Evolutionary conservation across 352 stramenopile genomes (phyloP).

Genomic region (Globisporangium mamillatum): DNA sequence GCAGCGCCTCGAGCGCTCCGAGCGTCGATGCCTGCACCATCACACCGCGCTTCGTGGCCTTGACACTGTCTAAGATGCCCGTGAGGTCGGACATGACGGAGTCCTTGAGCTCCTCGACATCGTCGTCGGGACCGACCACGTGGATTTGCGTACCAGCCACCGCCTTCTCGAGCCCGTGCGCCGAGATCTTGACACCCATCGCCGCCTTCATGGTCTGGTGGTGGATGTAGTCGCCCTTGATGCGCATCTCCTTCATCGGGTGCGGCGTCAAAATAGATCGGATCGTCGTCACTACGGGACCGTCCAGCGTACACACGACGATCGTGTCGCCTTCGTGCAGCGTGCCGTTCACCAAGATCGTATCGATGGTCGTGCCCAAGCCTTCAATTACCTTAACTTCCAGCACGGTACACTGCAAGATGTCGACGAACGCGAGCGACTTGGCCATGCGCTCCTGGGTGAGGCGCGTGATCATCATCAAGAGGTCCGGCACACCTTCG

Average conservation of each 20-base stretch:
- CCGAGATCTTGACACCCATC: constrained; percentile 99
- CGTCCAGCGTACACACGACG: constrained; percentile 98
- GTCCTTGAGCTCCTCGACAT: constrained; percentile 98
- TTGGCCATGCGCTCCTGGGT: constrained; percentile 94
- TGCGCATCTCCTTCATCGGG: constrained; percentile 96
- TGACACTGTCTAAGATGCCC: constrained; percentile 94
- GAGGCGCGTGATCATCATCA: constrained; percentile 96
- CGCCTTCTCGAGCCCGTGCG: constrained; percentile 96
- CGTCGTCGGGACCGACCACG: constrained; percentile 95
- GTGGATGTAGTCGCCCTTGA: constrained; percentile 94
- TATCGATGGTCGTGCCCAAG: constrained; percentile 98
- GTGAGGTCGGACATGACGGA: constrained; percentile 96
- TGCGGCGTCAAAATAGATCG: constrained; percentile 97
- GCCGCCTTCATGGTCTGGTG: constrained; percentile 97
- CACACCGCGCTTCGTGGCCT: constrained; percentile 95
- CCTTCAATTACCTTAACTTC: constrained; percentile 99
- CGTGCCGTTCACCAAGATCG: constrained; percentile 97
- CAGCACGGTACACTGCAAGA: constrained; percentile 96
- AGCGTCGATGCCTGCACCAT: constrained; percentile 99
- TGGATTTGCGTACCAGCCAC: constrained; percentile 98
- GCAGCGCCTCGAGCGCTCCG: constrained; percentile 96
- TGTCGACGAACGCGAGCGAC: constrained; percentile 86
- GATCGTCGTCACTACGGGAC: constrained; percentile 96
- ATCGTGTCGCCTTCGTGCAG: constrained; percentile 95
- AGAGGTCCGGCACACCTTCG: constrained; percentile 97